Percentiles rank a stretch among this genome's conserved stretches.
phyloP scores from a whole-genome alignment of 805 yeast species.

The Pichia exigua region DNA sequence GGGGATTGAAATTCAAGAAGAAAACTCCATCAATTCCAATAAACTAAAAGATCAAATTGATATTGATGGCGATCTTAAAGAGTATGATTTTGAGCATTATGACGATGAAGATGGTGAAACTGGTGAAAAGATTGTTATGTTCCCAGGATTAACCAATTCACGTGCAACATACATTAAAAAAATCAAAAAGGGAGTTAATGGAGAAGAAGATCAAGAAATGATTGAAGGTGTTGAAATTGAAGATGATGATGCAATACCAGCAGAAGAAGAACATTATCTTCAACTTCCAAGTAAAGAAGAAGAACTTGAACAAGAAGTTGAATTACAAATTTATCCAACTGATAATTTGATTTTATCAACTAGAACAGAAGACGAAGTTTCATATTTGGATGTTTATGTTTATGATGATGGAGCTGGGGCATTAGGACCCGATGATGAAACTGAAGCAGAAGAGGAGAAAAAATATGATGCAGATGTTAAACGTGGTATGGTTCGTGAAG shows the following conservation, averaged over 20 bases:
- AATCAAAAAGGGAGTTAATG: conserved; percentile 38
- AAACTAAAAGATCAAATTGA: conserved; percentile 46
- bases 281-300: conserved; percentile 59
- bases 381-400: conserved; percentile 85
- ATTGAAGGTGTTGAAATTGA: conserved; percentile 15
- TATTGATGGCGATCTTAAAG: conserved; percentile 78
- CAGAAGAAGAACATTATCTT: conserved; percentile 54
- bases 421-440: conserved; percentile 40
- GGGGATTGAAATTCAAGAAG: conserved; percentile 17
- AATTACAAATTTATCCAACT: conserved; percentile 78
- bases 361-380: conserved; percentile 92
- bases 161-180: conserved; percentile 50
- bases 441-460: conserved; percentile 59
- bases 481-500: conserved; percentile 62
- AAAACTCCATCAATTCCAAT: conserved; percentile 4
- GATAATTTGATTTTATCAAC: conserved; percentile 87
- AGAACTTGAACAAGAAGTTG: conserved; percentile 67
- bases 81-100: conserved; percentile 78
- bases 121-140: conserved; percentile 56
- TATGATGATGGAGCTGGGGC: conserved; percentile 92
- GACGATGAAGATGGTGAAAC: conserved; percentile 52
- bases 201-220: conserved; percentile 27
- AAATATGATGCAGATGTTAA: conserved; percentile 66
- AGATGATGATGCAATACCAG: conserved; percentile 21
- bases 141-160: conserved; percentile 59